phyloP scores from a whole-genome alignment of 2,329 filamentous ascomycete species.

The Zelopaecilomyces penicillatus region DNA sequence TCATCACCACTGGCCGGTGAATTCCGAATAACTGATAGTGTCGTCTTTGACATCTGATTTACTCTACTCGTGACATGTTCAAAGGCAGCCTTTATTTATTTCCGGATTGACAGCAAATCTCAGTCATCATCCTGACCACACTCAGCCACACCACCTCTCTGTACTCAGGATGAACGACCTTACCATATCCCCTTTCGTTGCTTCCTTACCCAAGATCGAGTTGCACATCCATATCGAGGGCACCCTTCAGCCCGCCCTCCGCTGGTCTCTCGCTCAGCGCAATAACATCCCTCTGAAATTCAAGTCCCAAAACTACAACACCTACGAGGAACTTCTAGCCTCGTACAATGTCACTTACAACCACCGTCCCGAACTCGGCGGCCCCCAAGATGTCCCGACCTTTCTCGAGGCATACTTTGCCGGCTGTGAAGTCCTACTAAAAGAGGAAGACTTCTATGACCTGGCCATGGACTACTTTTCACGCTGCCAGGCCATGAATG shows the following conservation, averaged over 20 bases:
- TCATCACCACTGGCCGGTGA: too few species aligned
- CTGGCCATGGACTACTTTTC: slow-evolving; percentile 65
- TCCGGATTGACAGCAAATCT: too few species aligned
- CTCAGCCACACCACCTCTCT: background rate
- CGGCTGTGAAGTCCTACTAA: slow-evolving; percentile 61
- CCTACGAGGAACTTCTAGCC: slow-evolving; percentile 45
- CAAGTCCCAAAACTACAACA: slow-evolving; percentile 43
- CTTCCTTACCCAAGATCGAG: slow-evolving; percentile 67
- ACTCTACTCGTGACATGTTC: too few species aligned
- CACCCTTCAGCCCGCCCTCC: slow-evolving; percentile 58
- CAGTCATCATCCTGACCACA: too few species aligned
- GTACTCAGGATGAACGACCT: slow-evolving; percentile 19
- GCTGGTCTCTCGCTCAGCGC: slow-evolving; percentile 59
- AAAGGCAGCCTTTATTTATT: too few species aligned
- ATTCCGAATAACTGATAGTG: too few species aligned
- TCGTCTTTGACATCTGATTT: too few species aligned
- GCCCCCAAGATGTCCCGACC: slow-evolving; percentile 27
- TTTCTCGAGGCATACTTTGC: slow-evolving; percentile 70
- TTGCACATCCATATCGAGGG: slow-evolving; percentile 77
- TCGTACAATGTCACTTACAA: slow-evolving; percentile 55
- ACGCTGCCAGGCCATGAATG: slow-evolving; percentile 53
- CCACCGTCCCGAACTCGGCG: slow-evolving; percentile 29
- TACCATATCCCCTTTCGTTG: slow-evolving; percentile 41
- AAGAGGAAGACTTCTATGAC: slow-evolving; percentile 59
- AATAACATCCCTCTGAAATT: slow-evolving; percentile 55